Base-by-base conservation (phyloP, 73 alveolate genomes). In the Paramecium tetraurelia region DNA sequence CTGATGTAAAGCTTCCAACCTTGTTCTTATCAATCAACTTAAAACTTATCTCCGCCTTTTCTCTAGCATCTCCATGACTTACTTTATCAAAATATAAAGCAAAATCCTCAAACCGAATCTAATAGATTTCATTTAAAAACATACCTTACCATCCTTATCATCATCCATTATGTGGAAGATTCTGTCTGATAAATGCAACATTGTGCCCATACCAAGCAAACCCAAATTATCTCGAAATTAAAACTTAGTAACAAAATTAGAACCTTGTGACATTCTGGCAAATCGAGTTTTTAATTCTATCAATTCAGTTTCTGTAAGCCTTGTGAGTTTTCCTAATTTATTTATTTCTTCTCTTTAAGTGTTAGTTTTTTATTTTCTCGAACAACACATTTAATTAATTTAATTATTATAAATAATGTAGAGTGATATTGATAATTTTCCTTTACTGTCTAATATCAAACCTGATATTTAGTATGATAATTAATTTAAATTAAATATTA, bases 121-220 rank as follows among this genome's bases (percentile, higher is more conserved):
- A 43, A 44, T 80, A 44, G 16, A 80, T 44, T 38, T 50, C 20
- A 70, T 53, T 53, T 53, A 53, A 53, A 53, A 53, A 48, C 35
- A 44, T 89, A 89, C 94, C 40, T 63, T 46, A 18, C 94, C 94
- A 89, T 89, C 94, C 87, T 83, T 83, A 46, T 89, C 90, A 43
- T 59, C 87, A 70, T 89, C 94, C 59, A 89, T 58, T 44, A 89
- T 53, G 10, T 77, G 48, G 40, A 89, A 89, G 31, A 89, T 89
- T 71, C 94, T 89, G 48, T 89, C 94, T 21, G 92, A 70, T 72
- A 89, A 72, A 71, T 70, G 58, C 21, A 89, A 59, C 75, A 89
- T 83, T 18, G 94, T 89, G 6, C 87, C 94, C 68, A 89, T 59
- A 4, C 94, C 94, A 12, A 89, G 90, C 7, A 89, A 77, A 20